Conservation (phyloP, 1,284 basidiomycete species). For the Austroboletus niveus region DNA sequence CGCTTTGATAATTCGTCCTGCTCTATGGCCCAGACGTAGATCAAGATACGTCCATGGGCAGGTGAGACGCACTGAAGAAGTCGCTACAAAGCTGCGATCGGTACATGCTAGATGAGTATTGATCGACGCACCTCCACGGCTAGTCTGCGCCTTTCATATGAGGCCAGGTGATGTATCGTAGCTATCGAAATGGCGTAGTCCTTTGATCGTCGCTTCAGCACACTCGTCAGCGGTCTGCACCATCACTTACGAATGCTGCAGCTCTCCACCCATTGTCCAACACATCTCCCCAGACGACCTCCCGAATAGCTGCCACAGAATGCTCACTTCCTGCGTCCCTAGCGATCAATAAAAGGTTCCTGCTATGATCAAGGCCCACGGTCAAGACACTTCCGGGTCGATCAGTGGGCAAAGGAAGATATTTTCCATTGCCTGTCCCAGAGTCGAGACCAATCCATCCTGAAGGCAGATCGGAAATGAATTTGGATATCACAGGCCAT, state of each 20-base stretch:
- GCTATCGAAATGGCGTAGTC: constrained; percentile 95
- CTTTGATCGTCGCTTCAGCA: constrained; percentile 40
- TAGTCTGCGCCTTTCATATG: constrained; percentile 63
- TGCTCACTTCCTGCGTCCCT: constrained; percentile 47
- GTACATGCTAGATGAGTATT: not conserved
- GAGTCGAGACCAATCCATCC: constrained; percentile 90
- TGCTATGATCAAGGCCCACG: constrained; percentile 81
- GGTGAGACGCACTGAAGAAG: constrained; percentile 65
- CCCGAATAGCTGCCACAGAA: constrained; percentile 40
- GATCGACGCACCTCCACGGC: constrained; percentile 63
- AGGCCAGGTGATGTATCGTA: constrained; percentile 92
- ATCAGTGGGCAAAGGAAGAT: constrained; percentile 69
- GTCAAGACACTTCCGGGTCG: constrained; percentile 63
- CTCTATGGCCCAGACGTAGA: constrained; percentile 99
- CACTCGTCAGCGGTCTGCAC: not conserved
- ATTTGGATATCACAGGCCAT: constrained; percentile 90
- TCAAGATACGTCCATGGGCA: constrained; percentile 73
- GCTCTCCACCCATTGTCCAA: constrained; percentile 67
- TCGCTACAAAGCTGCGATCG: constrained; percentile 41
- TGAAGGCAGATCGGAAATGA: constrained; percentile 71
- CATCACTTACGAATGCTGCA: constrained; percentile 70
- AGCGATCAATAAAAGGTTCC: constrained; percentile 77
- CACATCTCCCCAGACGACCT: constrained; percentile 77
- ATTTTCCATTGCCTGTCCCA: constrained; percentile 98
- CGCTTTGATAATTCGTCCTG: constrained; percentile 85